Conservation (phyloP, 2,329 filamentous ascomycete genomes). For the Gliomastix tumulicola region DNA sequence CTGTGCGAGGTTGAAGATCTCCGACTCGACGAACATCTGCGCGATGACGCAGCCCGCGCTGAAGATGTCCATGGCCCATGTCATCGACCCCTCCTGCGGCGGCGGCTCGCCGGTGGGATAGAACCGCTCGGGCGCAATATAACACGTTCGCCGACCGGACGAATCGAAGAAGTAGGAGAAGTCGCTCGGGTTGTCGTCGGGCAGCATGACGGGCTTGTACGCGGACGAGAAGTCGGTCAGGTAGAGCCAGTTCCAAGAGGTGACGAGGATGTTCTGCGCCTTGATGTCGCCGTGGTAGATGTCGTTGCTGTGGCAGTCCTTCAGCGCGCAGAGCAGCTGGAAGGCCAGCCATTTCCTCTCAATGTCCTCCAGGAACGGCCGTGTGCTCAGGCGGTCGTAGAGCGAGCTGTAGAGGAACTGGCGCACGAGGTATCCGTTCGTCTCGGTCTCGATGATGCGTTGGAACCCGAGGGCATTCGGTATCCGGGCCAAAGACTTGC, state of each 20-base stretch:
- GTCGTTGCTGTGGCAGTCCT: constrained; percentile 83
- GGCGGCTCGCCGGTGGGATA: constrained; percentile 62
- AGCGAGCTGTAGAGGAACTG: constrained; percentile 96
- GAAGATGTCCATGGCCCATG: constrained; percentile 98
- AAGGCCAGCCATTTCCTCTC: constrained; percentile 99
- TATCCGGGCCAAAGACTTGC: constrained; percentile 70
- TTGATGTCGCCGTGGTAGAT: constrained; percentile 98
- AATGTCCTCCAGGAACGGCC: constrained; percentile 93
- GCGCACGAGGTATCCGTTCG: constrained; percentile 85
- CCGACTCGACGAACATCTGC: constrained; percentile 88
- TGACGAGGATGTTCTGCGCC: constrained; percentile 93
- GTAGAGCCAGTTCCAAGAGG: constrained; percentile 99
- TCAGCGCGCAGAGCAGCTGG: constrained; percentile 83
- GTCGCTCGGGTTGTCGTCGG: constrained; percentile 93
- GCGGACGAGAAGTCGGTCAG: constrained; percentile 94
- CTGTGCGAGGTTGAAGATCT: constrained; percentile 96
- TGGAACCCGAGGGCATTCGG: constrained; percentile 90
- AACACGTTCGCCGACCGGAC: constrained; percentile 85
- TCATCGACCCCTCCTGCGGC: constrained; percentile 52
- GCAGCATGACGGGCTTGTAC: constrained; percentile 89
- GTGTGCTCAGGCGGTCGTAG: constrained; percentile 93
- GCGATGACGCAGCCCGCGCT: constrained; percentile 95
- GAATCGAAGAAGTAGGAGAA: constrained; percentile 98
- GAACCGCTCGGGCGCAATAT: constrained; percentile 91
- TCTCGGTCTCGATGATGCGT: constrained; percentile 83